phyloP scores from a whole-genome alignment of 148 eudicot genomes.

The Euryodendron excelsum region DNA sequence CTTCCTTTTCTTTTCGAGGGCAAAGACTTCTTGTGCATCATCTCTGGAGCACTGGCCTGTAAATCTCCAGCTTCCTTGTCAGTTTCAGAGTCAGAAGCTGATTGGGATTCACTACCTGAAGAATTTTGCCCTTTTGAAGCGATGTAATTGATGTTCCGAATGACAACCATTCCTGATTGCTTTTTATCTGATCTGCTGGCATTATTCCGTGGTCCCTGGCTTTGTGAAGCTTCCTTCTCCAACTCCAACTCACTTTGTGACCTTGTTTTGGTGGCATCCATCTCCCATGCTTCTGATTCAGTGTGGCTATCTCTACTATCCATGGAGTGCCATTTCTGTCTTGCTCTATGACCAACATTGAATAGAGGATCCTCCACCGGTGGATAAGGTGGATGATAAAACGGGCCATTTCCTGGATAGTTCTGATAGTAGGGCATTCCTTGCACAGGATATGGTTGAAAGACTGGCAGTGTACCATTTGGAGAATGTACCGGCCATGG shows the following conservation, averaged over 20 bases:
- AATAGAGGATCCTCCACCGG: slow-evolving; percentile 47
- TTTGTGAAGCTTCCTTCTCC: slow-evolving; percentile 39
- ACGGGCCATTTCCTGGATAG: slow-evolving; percentile 56
- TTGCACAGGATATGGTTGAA: slow-evolving; percentile 76
- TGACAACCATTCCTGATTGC: slow-evolving; percentile 65
- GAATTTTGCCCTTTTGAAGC: slow-evolving; percentile 52
- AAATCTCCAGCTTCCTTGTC: slow-evolving; percentile 30
- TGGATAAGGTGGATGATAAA: slow-evolving; percentile 58
- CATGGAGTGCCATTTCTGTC: slow-evolving; percentile 54
- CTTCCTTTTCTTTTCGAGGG: slow-evolving; percentile 42
- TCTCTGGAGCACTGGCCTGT: slow-evolving; percentile 19
- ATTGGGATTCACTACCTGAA: slow-evolving; percentile 45
- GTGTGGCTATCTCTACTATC: slow-evolving; percentile 49
- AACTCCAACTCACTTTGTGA: slow-evolving; percentile 30
- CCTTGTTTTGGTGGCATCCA: slow-evolving; percentile 29
- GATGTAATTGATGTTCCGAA: slow-evolving; percentile 81
- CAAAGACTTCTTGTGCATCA: slow-evolving; percentile 11
- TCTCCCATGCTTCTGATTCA: slow-evolving; percentile 48
- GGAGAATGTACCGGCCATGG: slow-evolving; percentile 84
- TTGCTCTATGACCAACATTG: slow-evolving; percentile 35
- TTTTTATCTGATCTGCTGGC: slow-evolving; percentile 53
- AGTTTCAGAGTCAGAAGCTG: slow-evolving; percentile 51
- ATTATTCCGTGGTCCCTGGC: slow-evolving; percentile 38
- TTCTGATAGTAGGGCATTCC: slow-evolving; percentile 82
- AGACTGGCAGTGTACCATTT: slow-evolving; percentile 56